phyloP scores from a whole-genome alignment of 192 early-diverging fungal genomes.

The Coemansia sp. region DNA sequence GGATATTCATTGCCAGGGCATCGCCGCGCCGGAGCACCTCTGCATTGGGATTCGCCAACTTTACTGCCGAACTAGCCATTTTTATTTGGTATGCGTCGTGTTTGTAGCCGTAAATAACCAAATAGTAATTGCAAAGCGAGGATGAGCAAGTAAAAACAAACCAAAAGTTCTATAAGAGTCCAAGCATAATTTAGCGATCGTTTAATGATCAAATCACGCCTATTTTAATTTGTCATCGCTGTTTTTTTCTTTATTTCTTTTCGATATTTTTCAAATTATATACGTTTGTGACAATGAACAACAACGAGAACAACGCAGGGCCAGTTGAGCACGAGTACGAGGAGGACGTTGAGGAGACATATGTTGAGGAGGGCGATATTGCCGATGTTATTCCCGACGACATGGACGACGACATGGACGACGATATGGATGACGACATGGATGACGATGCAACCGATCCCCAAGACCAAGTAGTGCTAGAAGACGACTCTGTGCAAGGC shows the following conservation, averaged over 20 bases:
- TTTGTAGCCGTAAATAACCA: not conserved
- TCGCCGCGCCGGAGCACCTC: slow-evolving; percentile 98
- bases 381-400: slow-evolving; percentile 29
- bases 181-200: no score
- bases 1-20: slow-evolving; percentile 95
- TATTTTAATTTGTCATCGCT: slow-evolving; percentile 1
- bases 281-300: slow-evolving; percentile 23
- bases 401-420: slow-evolving; percentile 37
- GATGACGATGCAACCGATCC: slow-evolving; percentile 40
- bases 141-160: not conserved
- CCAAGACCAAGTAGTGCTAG: slow-evolving; percentile 30
- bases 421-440: slow-evolving; percentile 59
- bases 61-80: slow-evolving; percentile 73
- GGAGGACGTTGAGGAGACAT: slow-evolving; percentile 55
- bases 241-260: slow-evolving; percentile 15
- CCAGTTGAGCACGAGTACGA: slow-evolving; percentile 49
- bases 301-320: slow-evolving; percentile 52
- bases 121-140: no score
- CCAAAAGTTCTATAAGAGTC: not conserved
- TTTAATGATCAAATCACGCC: slow-evolving; percentile 1
- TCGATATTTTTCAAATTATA: not conserved
- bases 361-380: slow-evolving; percentile 35
- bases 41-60: slow-evolving; percentile 96
- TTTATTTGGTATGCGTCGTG: not conserved
- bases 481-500: slow-evolving; percentile 88